These are phyloP conservation scores for Colletotrichum eleusines DNA, from an alignment of 2,329 filamentous ascomycete genomes.

Conservation along the genomic window DNA sequence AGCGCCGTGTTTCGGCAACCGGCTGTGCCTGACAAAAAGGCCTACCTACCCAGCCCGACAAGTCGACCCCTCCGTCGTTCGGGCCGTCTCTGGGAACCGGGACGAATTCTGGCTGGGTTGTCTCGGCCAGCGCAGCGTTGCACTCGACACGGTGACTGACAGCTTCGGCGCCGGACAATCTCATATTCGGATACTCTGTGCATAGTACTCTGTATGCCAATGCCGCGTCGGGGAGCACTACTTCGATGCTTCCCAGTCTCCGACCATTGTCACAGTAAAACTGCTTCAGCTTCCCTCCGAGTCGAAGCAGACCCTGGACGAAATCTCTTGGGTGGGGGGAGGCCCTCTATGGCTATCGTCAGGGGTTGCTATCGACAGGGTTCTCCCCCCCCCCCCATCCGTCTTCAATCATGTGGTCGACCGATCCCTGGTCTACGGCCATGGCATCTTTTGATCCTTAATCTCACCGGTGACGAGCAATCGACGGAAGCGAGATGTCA, in stretches of 20 bases:
- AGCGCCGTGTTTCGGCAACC: not conserved
- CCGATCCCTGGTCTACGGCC: conserved; percentile 17
- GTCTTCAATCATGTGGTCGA: conserved; percentile 39
- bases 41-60: not conserved
- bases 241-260: conserved; percentile 11
- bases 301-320: not conserved
- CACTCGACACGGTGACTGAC: conserved; percentile 14
- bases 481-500: conserved; percentile 39
- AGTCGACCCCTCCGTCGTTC: not conserved
- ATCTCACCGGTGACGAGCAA: conserved; percentile 37
- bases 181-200: too few species aligned
- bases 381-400: not conserved
- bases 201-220: conserved; percentile 1
- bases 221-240: not conserved
- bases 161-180: conserved; percentile 8
- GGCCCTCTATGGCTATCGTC: conserved; percentile 15
- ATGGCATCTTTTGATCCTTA: conserved; percentile 38
- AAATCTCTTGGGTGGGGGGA: not conserved
- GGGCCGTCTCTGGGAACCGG: not conserved
- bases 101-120: conserved; percentile 7
- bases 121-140: conserved; percentile 14
- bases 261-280: not conserved
- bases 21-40: not conserved
- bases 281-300: conserved; percentile 3
- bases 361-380: conserved; percentile 21